Conservation (phyloP, 495 filamentous ascomycete species). For the Aspergillus sclerotiicarbonarius region DNA sequence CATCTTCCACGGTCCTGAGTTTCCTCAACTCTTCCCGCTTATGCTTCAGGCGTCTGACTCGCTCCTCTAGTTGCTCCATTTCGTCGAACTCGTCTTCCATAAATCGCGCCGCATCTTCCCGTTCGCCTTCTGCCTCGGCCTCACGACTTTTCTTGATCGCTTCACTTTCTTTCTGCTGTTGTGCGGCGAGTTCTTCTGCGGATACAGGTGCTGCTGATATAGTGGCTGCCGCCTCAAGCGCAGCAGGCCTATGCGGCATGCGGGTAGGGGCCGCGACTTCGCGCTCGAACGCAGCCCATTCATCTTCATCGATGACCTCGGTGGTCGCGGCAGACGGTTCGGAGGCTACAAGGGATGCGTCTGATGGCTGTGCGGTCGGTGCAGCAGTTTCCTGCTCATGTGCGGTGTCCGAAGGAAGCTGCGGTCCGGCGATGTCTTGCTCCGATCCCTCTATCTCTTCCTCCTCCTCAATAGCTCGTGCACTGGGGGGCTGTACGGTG, state of each 20-base stretch:
- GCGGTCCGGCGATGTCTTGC: constrained; percentile 33
- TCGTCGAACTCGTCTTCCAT: constrained; percentile 90
- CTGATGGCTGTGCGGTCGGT: constrained; percentile 12
- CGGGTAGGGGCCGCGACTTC: constrained; percentile 64
- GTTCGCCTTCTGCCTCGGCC: constrained; percentile 72
- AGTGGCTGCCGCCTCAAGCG: constrained; percentile 40
- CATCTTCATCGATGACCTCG: constrained; percentile 66
- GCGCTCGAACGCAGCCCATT: constrained; percentile 90
- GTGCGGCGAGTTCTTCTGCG: constrained; percentile 69
- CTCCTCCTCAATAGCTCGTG: constrained; percentile 21
- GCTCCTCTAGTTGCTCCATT: constrained; percentile 86
- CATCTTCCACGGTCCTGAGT: constrained; percentile 35
- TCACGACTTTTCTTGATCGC: constrained; percentile 45
- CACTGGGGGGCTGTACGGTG: constrained; percentile 25
- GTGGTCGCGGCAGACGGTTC: constrained; percentile 13
- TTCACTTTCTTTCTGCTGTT: constrained; percentile 57
- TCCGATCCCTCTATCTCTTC: constrained; percentile 28
- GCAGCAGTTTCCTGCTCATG: constrained; percentile 14
- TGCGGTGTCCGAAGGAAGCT: constrained; percentile 21
- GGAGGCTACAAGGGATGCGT: constrained; percentile 15
- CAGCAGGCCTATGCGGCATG: constrained; percentile 32
- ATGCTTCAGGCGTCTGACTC: constrained; percentile 74
- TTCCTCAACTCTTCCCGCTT: constrained; percentile 59
- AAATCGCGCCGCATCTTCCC: constrained; percentile 77
- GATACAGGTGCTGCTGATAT: constrained; percentile 70